phyloP scores from a whole-genome alignment of 345 rosid genomes.

The Cardiospermum halicacabum region DNA sequence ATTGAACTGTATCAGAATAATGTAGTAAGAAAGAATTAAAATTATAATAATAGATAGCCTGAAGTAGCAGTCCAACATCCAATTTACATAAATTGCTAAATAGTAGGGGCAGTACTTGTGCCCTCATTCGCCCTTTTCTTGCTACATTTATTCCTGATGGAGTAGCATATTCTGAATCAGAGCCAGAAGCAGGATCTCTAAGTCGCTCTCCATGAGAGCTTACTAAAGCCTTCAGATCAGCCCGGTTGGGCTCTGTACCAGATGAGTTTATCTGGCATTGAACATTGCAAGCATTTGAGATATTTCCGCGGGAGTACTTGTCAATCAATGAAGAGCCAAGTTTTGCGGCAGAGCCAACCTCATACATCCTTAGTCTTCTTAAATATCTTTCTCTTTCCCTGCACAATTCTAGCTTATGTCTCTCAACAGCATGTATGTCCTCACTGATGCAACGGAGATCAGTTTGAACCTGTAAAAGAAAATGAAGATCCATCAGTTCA shows the following conservation, averaged over 20 bases:
- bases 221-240: conserved; percentile 31
- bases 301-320: conserved; percentile 17
- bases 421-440: conserved; percentile 49
- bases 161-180: conserved; percentile 23
- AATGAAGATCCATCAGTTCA: background rate
- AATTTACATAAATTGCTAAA: background rate
- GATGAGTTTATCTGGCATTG: conserved; percentile 30
- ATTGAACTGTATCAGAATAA: conserved; percentile 34
- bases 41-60: background rate
- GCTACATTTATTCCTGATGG: conserved; percentile 35
- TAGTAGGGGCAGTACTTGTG: conserved; percentile 28
- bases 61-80: background rate
- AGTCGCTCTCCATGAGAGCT: conserved; percentile 35
- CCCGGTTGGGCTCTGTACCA: conserved; percentile 12
- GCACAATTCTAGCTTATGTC: conserved; percentile 26
- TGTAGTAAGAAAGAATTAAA: background rate
- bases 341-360: conserved; percentile 26
- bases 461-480: conserved; percentile 33
- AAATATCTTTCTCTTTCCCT: conserved; percentile 34
- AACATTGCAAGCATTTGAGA: conserved; percentile 14
- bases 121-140: conserved; percentile 40
- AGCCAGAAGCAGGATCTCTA: conserved; percentile 26
- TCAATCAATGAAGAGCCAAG: conserved; percentile 24
- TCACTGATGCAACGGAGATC: conserved; percentile 51
- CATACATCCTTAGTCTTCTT: conserved; percentile 32